Percentiles rank a stretch among this genome's conserved stretches.
Conservation (phyloP, 1,284 basidiomycete genomes). For the Leccinum subspadiceum region DNA sequence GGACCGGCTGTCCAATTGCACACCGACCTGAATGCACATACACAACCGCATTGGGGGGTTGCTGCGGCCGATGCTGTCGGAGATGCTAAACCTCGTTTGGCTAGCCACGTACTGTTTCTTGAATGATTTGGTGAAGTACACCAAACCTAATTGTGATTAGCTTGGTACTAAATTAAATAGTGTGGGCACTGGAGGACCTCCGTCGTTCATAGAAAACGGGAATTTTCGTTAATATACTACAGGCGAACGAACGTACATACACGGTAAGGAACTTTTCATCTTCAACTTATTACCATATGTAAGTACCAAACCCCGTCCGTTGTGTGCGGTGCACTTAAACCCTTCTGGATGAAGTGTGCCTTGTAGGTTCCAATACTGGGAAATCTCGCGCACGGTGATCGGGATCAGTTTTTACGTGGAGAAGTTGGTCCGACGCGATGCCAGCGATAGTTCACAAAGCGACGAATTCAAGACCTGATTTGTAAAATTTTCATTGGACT, state of each 20-base stretch:
- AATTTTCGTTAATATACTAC: neutral
- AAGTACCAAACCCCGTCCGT: constrained; percentile 16
- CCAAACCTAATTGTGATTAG: neutral
- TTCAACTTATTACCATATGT: constrained; percentile 2
- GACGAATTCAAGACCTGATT: neutral
- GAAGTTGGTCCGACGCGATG: constrained; percentile 14
- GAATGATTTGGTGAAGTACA: neutral
- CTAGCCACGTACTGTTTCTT: neutral
- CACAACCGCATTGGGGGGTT: constrained; percentile 8
- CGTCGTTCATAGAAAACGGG: constrained; percentile 3
- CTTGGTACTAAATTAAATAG: neutral
- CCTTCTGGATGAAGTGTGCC: constrained; percentile 16
- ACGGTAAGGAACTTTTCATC: constrained; percentile 7
- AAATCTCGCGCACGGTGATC: constrained; percentile 14
- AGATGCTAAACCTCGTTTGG: constrained; percentile 11
- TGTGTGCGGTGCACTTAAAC: constrained; percentile 16
- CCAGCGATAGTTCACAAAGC: constrained; percentile 5
- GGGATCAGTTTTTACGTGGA: constrained; percentile 25
- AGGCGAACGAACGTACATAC: constrained; percentile 3
- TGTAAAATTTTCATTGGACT: constrained; percentile 17
- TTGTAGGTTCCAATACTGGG: constrained; percentile 14
- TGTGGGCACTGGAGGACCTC: neutral
- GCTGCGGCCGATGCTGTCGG: constrained; percentile 24
- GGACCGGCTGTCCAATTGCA: constrained; percentile 3
- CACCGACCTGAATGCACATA: neutral